Evolutionary conservation across 2,329 filamentous ascomycete genomes (phyloP).

Genomic region (Cladophialophora exuberans): DNA sequence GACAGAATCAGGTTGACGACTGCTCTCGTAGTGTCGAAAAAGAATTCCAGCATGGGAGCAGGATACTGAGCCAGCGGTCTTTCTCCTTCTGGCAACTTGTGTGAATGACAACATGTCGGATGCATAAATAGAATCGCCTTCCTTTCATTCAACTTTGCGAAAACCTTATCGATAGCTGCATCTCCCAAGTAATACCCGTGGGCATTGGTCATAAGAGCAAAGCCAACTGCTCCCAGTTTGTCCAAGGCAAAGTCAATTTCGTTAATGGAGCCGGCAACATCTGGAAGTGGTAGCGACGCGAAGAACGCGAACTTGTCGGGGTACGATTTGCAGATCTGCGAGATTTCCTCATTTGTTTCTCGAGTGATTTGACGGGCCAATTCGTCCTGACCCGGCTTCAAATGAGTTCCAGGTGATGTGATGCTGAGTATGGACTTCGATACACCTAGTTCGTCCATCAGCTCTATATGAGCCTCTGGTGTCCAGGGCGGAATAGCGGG

Average conservation of each 20-base stretch:
- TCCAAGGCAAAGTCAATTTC: conserved; percentile 51
- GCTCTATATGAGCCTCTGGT: conserved; percentile 47
- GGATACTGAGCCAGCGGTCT: conserved; percentile 19
- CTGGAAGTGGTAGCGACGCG: conserved; percentile 57
- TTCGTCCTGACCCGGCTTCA: conserved; percentile 42
- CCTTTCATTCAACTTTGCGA: conserved; percentile 50
- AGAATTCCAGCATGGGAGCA: conserved; percentile 40
- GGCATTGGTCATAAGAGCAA: conserved; percentile 55
- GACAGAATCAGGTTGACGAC: conserved; percentile 52
- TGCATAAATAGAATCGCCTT: conserved; percentile 57
- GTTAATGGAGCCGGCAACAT: conserved; percentile 48
- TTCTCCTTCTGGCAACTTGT: background rate
- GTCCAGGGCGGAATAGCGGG: conserved; percentile 44
- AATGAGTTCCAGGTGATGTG: conserved; percentile 55
- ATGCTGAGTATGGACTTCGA: conserved; percentile 57
- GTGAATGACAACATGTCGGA: conserved; percentile 44
- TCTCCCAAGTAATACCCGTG: conserved; percentile 58
- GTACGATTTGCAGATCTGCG: conserved; percentile 30
- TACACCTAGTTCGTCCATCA: conserved; percentile 56
- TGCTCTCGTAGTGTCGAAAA: conserved; percentile 56
- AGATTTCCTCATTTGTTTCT: conserved; percentile 36
- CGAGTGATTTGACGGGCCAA: conserved; percentile 41
- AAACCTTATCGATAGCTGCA: conserved; percentile 47
- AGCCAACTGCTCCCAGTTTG: conserved; percentile 50
- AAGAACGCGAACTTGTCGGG: conserved; percentile 53